phyloP scores from a whole-genome alignment of 495 filamentous ascomycete species.

The Penicillium chermesinum region DNA sequence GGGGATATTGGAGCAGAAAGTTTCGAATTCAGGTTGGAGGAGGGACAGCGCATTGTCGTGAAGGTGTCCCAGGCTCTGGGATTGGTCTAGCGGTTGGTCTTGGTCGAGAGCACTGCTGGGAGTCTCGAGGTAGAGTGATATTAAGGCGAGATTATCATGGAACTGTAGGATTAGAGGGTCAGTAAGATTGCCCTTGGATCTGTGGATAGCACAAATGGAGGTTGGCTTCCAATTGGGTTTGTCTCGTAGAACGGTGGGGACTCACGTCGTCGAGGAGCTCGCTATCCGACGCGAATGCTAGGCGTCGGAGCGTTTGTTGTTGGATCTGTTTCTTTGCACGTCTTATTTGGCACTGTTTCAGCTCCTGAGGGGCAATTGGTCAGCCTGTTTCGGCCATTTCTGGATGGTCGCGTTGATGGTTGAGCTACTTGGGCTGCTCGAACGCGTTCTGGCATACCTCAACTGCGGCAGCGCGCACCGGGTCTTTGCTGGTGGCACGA shows the following conservation, averaged over 20 bases:
- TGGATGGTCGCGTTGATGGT: background rate
- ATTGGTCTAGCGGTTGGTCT: slow-evolving; percentile 7
- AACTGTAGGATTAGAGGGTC: slow-evolving; percentile 17
- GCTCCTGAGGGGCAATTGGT: slow-evolving; percentile 22
- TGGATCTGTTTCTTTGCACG: slow-evolving; percentile 36
- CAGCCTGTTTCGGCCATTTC: background rate
- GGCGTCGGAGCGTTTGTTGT: slow-evolving; percentile 25
- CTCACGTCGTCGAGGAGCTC: slow-evolving; percentile 32
- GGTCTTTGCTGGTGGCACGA: slow-evolving; percentile 46
- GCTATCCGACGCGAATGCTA: slow-evolving; percentile 33
- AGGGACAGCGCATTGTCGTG: slow-evolving; percentile 27
- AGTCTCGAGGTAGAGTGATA: slow-evolving; percentile 37
- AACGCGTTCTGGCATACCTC: slow-evolving; percentile 39
- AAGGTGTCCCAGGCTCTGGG: slow-evolving; percentile 1
- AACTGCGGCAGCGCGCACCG: slow-evolving; percentile 46
- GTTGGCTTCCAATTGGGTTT: no score
- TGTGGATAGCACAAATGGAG: no score
- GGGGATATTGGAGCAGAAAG: slow-evolving; percentile 34
- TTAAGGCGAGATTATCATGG: slow-evolving; percentile 34
- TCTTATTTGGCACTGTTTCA: slow-evolving; percentile 34
- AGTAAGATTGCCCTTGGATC: background rate
- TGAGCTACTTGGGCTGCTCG: background rate
- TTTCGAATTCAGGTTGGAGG: slow-evolving; percentile 32
- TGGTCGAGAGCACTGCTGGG: slow-evolving; percentile 22
- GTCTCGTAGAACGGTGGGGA: background rate